These are phyloP conservation scores for Forsythia viridissima DNA, from an alignment of 257 asterid genomes.

Conservation along the genomic window DNA sequence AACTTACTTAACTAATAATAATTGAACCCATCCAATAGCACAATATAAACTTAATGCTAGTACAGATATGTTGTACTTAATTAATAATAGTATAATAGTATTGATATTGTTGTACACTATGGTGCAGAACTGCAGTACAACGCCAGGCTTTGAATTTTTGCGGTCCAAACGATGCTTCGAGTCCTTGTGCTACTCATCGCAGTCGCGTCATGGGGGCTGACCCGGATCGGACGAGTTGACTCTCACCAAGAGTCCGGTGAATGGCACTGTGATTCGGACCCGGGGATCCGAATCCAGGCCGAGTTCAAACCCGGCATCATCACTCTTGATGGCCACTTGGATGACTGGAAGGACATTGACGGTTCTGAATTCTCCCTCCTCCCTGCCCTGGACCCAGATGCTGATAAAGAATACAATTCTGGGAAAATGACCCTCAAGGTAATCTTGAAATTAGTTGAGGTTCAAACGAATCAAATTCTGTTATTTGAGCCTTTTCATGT, in stretches of 20 bases:
- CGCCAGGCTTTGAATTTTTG: neutral
- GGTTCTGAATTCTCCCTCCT: constrained; percentile 50
- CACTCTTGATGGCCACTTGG: constrained; percentile 57
- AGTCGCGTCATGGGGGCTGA: constrained; percentile 24
- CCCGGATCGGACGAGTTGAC: constrained; percentile 28
- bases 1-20: too few relatives aligned
- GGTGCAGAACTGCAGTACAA: neutral
- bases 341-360: constrained; percentile 52
- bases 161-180: constrained; percentile 35
- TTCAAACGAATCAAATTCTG: neutral
- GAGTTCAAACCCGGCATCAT: constrained; percentile 55
- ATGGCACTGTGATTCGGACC: constrained; percentile 57
- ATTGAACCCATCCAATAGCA: too few relatives aligned
- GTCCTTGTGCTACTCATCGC: constrained; percentile 27
- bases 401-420: constrained; percentile 48
- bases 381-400: constrained; percentile 68
- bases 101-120: too few relatives aligned
- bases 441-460: constrained; percentile 9
- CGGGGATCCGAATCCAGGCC: constrained; percentile 44
- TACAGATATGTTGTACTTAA: neutral
- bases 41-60: neutral
- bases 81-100: too few relatives aligned
- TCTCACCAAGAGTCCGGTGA: constrained; percentile 60
- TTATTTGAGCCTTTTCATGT: neutral
- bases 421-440: constrained; percentile 68